Evolutionary conservation across 371 early-diverging fungal genomes (phyloP), one percentile per base, ranked within the genome.

Genomic region (Mucor racemosus): DNA sequence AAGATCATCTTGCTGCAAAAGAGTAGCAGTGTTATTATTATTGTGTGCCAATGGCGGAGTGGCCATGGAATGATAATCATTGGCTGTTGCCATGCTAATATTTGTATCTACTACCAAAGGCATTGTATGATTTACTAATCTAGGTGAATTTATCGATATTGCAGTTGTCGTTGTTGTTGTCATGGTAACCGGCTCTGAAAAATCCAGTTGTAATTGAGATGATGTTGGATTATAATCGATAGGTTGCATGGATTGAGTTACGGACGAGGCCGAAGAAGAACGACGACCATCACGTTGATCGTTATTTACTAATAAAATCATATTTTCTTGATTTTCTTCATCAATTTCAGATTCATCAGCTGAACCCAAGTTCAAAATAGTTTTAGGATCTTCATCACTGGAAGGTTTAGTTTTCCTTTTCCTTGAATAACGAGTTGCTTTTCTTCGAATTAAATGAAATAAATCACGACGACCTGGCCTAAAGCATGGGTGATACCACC

Each of bases 401-500:
- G 54, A 17, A 13, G 64, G 58, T 33, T 76, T 81, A 13, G 50
- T 72, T 17, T 70, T 58, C 50, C 74, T 75, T 19, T 78, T 73
- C 60, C 82, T 69, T 7, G 76, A 65, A 48, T 74, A 76, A 15
- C 78, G 77, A 14, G 81, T 65, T 7, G 81, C 75, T 62, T 81
- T 82, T 42, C 85, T 81, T 44, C 81, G 72, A 17, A 84, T 84
- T 64, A 80, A 57, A 42, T 79, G 78, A 33, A 84, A 79, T 35
- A 84, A 61, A 65, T 84, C 83, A 34, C 81, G 78, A 31, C 85
- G 68, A 26, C 72, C 76, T 31, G 80, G 85, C 17, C 74, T 76
- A 62, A 84, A 84, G 58, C 73, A 76, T 10, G 81, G 80, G 62
- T 84, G 85, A 55, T 76, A 76, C 79, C 82, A 84, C 53, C 82